Conservation (phyloP, 768 basidiomycete species). For the Pisolithus orientalis region DNA sequence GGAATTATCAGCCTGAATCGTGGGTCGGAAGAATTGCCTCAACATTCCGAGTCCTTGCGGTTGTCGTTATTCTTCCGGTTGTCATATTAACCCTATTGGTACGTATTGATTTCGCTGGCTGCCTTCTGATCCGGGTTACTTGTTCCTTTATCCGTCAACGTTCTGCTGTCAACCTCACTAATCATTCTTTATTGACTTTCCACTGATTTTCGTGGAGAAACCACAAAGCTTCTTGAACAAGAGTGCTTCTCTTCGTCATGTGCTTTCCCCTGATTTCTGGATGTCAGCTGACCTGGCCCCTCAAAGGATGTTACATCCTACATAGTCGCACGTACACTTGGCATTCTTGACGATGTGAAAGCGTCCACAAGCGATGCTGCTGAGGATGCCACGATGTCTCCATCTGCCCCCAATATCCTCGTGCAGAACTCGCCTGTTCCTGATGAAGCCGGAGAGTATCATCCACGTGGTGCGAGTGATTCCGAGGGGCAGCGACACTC, state of each 20-base stretch:
- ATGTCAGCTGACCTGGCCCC: neutral
- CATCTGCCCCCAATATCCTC: conserved; percentile 2
- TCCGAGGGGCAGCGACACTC: neutral
- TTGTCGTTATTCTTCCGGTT: conserved; percentile 41
- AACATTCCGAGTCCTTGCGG: conserved; percentile 57
- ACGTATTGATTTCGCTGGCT: conserved; percentile 22
- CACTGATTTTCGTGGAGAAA: neutral
- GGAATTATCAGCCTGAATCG: conserved; percentile 57
- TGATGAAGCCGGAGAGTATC: conserved; percentile 9
- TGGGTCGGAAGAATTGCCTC: conserved; percentile 64
- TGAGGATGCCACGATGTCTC: conserved; percentile 3
- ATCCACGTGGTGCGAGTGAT: neutral
- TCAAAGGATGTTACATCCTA: conserved; percentile 73
- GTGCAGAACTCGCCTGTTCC: conserved; percentile 3
- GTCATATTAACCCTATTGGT: conserved; percentile 63
- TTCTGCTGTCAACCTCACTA: neutral
- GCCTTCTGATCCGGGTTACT: conserved; percentile 4
- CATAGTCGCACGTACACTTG: conserved; percentile 75
- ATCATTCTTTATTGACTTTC: conserved; percentile 1
- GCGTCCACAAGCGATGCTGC: conserved; percentile 60
- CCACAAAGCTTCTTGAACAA: neutral
- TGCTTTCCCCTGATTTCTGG: neutral
- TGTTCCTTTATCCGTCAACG: neutral
- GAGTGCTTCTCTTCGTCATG: neutral
- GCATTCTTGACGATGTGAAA: conserved; percentile 67